phyloP scores from a whole-genome alignment of 805 yeast genomes.

The Metschnikowia santaceciliae region DNA sequence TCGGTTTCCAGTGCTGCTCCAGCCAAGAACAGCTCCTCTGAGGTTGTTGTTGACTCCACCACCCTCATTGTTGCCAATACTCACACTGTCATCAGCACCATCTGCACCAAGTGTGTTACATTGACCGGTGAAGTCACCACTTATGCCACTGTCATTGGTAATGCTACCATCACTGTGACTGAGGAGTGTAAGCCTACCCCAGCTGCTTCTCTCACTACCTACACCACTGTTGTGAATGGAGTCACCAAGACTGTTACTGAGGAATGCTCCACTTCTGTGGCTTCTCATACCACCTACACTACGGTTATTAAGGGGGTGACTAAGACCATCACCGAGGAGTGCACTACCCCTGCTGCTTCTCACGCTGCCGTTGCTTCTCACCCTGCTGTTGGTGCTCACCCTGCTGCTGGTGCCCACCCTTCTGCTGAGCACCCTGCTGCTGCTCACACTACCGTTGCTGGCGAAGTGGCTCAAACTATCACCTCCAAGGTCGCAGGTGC shows the following conservation, averaged over 20 bases:
- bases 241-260: constrained; percentile 7
- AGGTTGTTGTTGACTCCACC: constrained; percentile 7
- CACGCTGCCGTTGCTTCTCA: not conserved
- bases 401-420: no score
- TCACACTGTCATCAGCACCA: constrained; percentile 8
- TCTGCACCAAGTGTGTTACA: constrained; percentile 13
- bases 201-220: constrained; percentile 5
- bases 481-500: not conserved
- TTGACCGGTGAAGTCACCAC: constrained; percentile 10
- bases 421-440: not conserved
- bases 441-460: not conserved
- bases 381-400: not conserved
- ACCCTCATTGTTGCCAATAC: constrained; percentile 8
- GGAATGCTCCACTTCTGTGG: constrained; percentile 1
- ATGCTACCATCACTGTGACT: constrained; percentile 9
- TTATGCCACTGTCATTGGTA: constrained; percentile 10
- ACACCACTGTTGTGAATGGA: constrained; percentile 9
- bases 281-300: constrained; percentile 8
- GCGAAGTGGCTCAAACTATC: not conserved
- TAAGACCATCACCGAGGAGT: constrained; percentile 3
- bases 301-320: constrained; percentile 3
- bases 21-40: not conserved
- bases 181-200: constrained; percentile 6
- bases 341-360: not conserved
- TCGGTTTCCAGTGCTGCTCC: not conserved